A percentile compares a stretch with the other conserved stretches of the same genome.
Conservation (phyloP, 176 grass and related monocot genomes). For the Luzula sylvatica region DNA sequence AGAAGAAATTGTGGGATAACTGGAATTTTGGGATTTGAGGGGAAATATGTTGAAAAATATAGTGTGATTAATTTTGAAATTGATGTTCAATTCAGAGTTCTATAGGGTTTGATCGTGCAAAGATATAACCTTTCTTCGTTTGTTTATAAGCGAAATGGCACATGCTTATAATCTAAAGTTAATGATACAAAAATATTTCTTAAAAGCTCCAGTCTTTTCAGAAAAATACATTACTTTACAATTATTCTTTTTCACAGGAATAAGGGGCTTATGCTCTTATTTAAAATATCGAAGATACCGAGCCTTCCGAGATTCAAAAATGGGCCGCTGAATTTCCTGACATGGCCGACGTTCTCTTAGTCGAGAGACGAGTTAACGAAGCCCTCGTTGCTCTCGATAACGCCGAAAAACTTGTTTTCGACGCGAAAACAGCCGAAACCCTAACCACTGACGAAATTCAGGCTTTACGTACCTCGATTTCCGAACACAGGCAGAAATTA, state of each 20-base stretch:
- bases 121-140: background rate
- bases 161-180: no score
- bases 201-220: background rate
- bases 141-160: no score
- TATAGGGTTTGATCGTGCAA: background rate
- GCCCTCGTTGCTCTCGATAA: slow-evolving; percentile 78
- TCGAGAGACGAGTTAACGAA: slow-evolving; percentile 84
- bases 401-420: slow-evolving; percentile 47
- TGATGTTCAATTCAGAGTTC: slow-evolving; percentile 11
- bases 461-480: slow-evolving; percentile 43
- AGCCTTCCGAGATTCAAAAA: slow-evolving; percentile 80
- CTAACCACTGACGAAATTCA: slow-evolving; percentile 38
- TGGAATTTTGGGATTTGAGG: background rate
- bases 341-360: slow-evolving; percentile 74
- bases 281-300: slow-evolving; percentile 84
- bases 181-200: no score
- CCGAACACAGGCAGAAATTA: slow-evolving; percentile 64
- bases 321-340: slow-evolving; percentile 86
- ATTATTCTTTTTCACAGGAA: slow-evolving; percentile 60
- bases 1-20: no score
- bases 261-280: slow-evolving; percentile 75
- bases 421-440: slow-evolving; percentile 42
- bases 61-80: background rate
- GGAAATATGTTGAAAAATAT: background rate
- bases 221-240: slow-evolving; percentile 24